Evolutionary conservation across 768 basidiomycete genomes (phyloP).

Genomic region (Grammothele lineata): DNA sequence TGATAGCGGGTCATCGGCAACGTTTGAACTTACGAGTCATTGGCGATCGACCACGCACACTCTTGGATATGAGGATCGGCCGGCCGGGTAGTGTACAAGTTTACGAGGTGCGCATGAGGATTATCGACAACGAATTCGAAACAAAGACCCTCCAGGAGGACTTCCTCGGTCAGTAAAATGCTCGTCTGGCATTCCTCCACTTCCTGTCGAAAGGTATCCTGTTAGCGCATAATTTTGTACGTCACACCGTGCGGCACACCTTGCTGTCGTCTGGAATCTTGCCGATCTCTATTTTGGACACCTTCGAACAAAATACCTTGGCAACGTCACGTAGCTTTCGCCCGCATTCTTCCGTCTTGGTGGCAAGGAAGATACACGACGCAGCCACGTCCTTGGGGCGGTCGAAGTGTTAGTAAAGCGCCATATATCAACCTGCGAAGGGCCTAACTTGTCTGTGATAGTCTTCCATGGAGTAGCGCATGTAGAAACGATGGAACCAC

Average conservation of each 20-base stretch:
- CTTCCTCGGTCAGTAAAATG: constrained; percentile 74
- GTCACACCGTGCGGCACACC: no score
- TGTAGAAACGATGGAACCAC: constrained; percentile 90
- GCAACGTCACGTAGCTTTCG: constrained; percentile 85
- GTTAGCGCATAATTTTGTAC: no score
- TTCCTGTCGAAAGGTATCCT: no score
- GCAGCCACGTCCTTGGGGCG: constrained; percentile 71
- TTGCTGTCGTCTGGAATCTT: constrained; percentile 61
- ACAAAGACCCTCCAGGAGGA: constrained; percentile 75
- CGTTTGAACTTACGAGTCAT: constrained; percentile 66
- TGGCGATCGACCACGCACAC: constrained; percentile 81
- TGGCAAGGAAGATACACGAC: constrained; percentile 81
- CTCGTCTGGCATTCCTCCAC: constrained; percentile 65
- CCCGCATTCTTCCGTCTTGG: constrained; percentile 90
- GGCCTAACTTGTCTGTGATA: constrained; percentile 81
- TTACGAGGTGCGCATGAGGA: constrained; percentile 72
- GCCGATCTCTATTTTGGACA: constrained; percentile 48
- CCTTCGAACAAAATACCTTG: constrained; percentile 67
- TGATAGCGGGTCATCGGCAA: no score
- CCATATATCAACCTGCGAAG: no score
- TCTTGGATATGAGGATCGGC: constrained; percentile 54
- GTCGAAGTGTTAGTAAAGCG: constrained; percentile 1
- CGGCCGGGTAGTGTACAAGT: constrained; percentile 58
- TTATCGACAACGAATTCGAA: constrained; percentile 80
- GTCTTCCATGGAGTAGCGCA: constrained; percentile 81